Evolutionary conservation across 805 yeast species (phyloP).

Genomic region (Komagataella pastoris): DNA sequence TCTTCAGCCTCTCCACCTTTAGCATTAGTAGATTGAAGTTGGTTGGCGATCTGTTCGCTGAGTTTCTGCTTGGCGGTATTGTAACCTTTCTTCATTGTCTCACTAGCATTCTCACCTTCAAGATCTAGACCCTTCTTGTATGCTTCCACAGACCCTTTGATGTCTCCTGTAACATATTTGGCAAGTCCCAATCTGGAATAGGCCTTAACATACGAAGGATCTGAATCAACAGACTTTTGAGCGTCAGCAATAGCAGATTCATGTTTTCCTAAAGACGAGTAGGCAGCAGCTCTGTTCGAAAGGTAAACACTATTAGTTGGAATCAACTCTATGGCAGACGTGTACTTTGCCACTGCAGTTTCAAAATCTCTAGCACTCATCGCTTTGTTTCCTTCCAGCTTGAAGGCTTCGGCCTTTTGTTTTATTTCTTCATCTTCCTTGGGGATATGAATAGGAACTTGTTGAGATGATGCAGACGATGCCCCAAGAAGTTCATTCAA

Average conservation of each 20-base stretch:
- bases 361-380: slow-evolving; percentile 68
- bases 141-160: slow-evolving; percentile 81
- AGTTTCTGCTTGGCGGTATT: slow-evolving; percentile 88
- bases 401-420: slow-evolving; percentile 71
- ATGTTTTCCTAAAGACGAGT: slow-evolving; percentile 65
- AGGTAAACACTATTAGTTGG: slow-evolving; percentile 71
- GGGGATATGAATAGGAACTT: slow-evolving; percentile 26
- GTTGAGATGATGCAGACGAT: slow-evolving; percentile 9
- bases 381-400: slow-evolving; percentile 79
- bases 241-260: slow-evolving; percentile 78
- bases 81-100: slow-evolving; percentile 84
- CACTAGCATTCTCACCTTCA: slow-evolving; percentile 77
- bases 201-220: slow-evolving; percentile 79
- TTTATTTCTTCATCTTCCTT: slow-evolving; percentile 38
- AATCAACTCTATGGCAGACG: slow-evolving; percentile 62
- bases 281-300: slow-evolving; percentile 96
- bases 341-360: slow-evolving; percentile 63
- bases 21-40: slow-evolving; percentile 16
- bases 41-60: slow-evolving; percentile 51
- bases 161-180: slow-evolving; percentile 85
- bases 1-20: slow-evolving; percentile 9
- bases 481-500: slow-evolving; percentile 30
- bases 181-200: slow-evolving; percentile 94
- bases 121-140: slow-evolving; percentile 77
- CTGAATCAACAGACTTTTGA: slow-evolving; percentile 60